Percentiles rank a stretch among this genome's conserved stretches.
phyloP scores from a whole-genome alignment of 176 grass and related monocot genomes.

The Raddia guianensis region DNA sequence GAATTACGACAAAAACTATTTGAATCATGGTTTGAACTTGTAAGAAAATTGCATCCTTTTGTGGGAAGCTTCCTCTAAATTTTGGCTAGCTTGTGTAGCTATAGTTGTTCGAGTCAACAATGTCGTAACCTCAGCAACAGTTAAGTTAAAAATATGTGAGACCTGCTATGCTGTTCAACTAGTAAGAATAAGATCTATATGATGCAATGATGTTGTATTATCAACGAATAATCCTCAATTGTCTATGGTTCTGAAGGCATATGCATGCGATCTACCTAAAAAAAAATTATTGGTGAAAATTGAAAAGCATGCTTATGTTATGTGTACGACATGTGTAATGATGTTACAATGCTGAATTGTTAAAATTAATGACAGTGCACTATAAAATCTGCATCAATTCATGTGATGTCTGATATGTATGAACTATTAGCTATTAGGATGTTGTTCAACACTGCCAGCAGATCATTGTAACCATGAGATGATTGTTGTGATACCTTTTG shows the following conservation, averaged over 20 bases:
- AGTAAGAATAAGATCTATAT: neutral
- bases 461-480: neutral
- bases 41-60: neutral
- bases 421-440: neutral
- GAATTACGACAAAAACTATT: neutral
- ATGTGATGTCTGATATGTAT: neutral
- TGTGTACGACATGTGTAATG: neutral
- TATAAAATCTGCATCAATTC: neutral
- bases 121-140: slow-evolving; percentile 15
- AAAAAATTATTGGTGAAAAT: neutral
- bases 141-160: neutral
- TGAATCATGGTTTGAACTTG: slow-evolving; percentile 14
- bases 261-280: neutral
- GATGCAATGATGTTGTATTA: slow-evolving; percentile 5
- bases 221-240: neutral
- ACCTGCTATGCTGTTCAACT: neutral
- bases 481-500: neutral
- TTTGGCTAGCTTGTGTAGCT: neutral
- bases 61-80: neutral
- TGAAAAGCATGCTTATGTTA: neutral
- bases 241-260: neutral
- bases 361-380: neutral
- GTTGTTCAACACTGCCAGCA: neutral
- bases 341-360: neutral
- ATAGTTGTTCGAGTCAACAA: neutral